Evolutionary conservation across 768 basidiomycete species (phyloP), one percentile per base, ranked within the genome.

Genomic region (Mycena olivaceomarginata): DNA sequence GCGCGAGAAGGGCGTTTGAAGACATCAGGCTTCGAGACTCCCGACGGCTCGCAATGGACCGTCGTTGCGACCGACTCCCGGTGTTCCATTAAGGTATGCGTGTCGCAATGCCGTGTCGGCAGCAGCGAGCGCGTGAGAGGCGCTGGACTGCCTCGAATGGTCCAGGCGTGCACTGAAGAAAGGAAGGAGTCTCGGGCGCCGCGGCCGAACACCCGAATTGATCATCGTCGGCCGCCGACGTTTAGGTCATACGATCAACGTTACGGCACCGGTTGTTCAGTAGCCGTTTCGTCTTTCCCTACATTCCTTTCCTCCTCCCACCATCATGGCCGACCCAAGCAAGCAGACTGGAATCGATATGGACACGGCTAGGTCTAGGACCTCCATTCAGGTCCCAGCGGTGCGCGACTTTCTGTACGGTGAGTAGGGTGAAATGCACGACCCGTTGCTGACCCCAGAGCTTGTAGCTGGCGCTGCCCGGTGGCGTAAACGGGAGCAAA

Each of bases 311-410:
- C 31, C 31, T 45, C 31, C 70, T 43, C 41, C 51, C 15, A 72
- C 75, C 70, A 65, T 59, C 67, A 80, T 81, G 80, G 4, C 79
- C 31, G 88, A 90, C 81, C 78, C 86, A 51, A 91, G 86, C 68
- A 86, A 84, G 39, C 91, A 90, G 80, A 92, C 90, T 13, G 87
- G 80, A 4, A 79, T 87, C 59, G 93, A 94, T 79, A 90, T 94
- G 90, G 81, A 79, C 45, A 83, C 82, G 20, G 92, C 93, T 0
- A 85, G 93, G 40, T 81, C 78, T n/a, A 82, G 70, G 15, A 84
- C 90, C 15, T 86, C 89, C 1, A 82, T 93, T 59, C 83, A 88
- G 56, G 80, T 91, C 13, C 81, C 84, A 48, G 82, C 78, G n/a
- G 82, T 92, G 4, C 87, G 90, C 60, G 82, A 90, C 72, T 89